Evolutionary conservation across 2,329 filamentous ascomycete species (phyloP).

Genomic region (Xylariomycetidae sp.): DNA sequence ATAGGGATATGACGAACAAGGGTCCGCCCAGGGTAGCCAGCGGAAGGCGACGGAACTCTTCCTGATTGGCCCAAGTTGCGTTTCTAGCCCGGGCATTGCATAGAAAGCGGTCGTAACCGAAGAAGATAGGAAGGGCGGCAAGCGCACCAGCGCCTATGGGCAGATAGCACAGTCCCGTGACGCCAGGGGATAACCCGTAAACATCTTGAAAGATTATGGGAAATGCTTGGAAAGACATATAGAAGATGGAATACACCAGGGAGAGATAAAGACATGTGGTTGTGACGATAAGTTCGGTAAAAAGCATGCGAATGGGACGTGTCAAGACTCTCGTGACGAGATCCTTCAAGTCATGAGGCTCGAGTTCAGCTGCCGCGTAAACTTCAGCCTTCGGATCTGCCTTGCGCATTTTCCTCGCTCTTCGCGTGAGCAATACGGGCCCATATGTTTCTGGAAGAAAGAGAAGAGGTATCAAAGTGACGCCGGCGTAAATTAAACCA

Average conservation of each 20-base stretch:
- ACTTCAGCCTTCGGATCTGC: slow-evolving; percentile 47
- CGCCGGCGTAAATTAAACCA: slow-evolving; percentile 62
- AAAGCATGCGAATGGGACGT: slow-evolving; percentile 67
- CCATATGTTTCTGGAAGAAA: slow-evolving; percentile 62
- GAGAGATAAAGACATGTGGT: slow-evolving; percentile 67
- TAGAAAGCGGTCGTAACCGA: slow-evolving; percentile 60
- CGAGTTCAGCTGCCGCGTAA: slow-evolving; percentile 59
- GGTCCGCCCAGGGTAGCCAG: slow-evolving; percentile 68
- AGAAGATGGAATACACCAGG: slow-evolving; percentile 61
- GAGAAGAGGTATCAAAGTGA: slow-evolving; percentile 54
- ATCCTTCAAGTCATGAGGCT: slow-evolving; percentile 51
- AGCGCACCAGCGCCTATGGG: slow-evolving; percentile 61
- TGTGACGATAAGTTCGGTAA: slow-evolving; percentile 68
- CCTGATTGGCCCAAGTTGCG: slow-evolving; percentile 54
- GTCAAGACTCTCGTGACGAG: slow-evolving; percentile 66
- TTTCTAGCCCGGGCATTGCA: slow-evolving; percentile 42
- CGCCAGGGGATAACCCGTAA: slow-evolving; percentile 60
- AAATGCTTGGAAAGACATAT: slow-evolving; percentile 75
- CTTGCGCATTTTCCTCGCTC: slow-evolving; percentile 54
- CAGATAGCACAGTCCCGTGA: slow-evolving; percentile 64
- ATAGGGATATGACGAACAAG: slow-evolving; percentile 50
- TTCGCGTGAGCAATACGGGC: slow-evolving; percentile 51
- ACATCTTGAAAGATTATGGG: slow-evolving; percentile 62
- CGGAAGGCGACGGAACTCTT: slow-evolving; percentile 66
- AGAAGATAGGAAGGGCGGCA: slow-evolving; percentile 56